Base-by-base conservation (phyloP, 345 rosid species). In the Moringa oleifera region DNA sequence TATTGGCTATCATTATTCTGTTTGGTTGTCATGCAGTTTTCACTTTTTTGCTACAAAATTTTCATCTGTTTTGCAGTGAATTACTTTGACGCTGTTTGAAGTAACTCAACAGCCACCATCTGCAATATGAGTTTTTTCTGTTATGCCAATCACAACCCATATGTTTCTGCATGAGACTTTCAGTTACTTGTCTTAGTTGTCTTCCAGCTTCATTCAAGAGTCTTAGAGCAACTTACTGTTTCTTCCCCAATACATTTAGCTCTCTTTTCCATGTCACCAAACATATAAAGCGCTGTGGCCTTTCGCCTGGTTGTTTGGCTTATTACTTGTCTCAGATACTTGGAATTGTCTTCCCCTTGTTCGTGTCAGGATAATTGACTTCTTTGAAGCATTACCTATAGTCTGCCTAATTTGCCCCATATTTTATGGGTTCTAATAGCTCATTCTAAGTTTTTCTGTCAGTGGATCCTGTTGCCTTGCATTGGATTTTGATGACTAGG, bases 1-100 rank as follows among this genome's bases (percentile, higher is more conserved):
- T 90, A 75, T 63, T 72, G 11, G 23, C 59, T 46, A 20, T 53
- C 59, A 28, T 33, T 67, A 21, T 50, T 45, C 49, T 53, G 23
- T 19, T 62, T 57, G 55, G 31, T 22, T 41, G 45, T 16, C 63
- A 25, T 49, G 12, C 55, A 21, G 18, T 56, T 33, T 59, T 41
- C 57, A 33, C 31, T 53, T 67, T 41, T 15, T 5, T 41, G 47
- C 47, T 5, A 41, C 1, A 11, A 41, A 41, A 1, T 41, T 15
- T 41, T 41, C 17, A 7, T 41, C 47, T 41, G 47, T 41, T 3
- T 11, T 41, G 6, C 9, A 18, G 37, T 68, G 36, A 68, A 68
- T 45, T n/a, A n/a, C n/a, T n/a, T n/a, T n/a, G n/a, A n/a, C n/a
- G n/a, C n/a, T n/a, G n/a, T n/a, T n/a, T n/a, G n/a, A n/a, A n/a